A percentile compares a stretch with the other conserved stretches of the same genome.
phyloP scores from a whole-genome alignment of 2,329 filamentous ascomycete species.

The Diaporthe destruens region DNA sequence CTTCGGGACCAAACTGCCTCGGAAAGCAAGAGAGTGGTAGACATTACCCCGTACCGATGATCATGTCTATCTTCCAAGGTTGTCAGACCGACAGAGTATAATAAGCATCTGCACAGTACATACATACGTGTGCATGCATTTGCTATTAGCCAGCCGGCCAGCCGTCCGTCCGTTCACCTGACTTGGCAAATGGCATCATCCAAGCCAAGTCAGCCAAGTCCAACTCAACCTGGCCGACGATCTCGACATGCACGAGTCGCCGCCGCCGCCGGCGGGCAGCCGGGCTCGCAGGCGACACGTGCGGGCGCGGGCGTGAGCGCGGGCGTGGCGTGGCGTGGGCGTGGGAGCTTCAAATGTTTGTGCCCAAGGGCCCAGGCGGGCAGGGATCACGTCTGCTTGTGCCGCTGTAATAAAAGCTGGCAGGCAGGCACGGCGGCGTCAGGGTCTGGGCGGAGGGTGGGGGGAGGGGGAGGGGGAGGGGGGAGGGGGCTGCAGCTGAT shows the following conservation, averaged over 20 bases:
- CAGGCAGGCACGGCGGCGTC: not conserved
- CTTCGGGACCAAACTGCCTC: not conserved
- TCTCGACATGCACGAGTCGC: constrained; percentile 31
- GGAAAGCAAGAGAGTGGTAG: not conserved
- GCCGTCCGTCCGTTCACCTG: no score
- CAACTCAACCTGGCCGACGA: not conserved
- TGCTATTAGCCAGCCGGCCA: constrained; percentile 1
- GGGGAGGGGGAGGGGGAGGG: no score
- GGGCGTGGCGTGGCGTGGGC: no score
- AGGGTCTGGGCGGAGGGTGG: not conserved
- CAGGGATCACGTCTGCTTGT: constrained; percentile 15
- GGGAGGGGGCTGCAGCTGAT: not conserved
- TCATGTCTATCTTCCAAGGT: not conserved
- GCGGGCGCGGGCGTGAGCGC: no score
- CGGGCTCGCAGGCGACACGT: not conserved
- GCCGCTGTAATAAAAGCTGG: no score
- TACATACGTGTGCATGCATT: not conserved
- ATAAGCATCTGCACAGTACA: no score
- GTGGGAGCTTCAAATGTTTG: constrained; percentile 14
- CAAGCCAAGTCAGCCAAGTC: no score
- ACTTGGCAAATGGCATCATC: no score
- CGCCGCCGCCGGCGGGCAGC: no score
- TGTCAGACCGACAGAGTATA: constrained; percentile 1
- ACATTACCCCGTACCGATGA: not conserved
- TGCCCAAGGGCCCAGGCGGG: no score